Percentiles rank a stretch among this genome's conserved stretches.
These are phyloP conservation scores for Penicillium thymicola DNA, from an alignment of 2,329 filamentous ascomycete genomes.

Conservation along the genomic window DNA sequence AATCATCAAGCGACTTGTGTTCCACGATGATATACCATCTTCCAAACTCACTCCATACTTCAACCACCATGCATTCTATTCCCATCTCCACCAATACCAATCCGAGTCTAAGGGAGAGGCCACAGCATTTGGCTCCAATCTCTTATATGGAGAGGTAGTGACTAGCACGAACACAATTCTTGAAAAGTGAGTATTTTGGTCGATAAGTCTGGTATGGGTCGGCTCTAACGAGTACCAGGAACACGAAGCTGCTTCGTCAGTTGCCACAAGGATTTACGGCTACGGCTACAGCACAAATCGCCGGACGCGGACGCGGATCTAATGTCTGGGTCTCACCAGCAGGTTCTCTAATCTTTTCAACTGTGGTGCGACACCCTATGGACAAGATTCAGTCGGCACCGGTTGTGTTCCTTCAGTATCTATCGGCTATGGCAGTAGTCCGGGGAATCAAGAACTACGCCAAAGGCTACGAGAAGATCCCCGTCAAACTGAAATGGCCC, in stretches of 20 bases:
- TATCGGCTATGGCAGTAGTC: slow-evolving; percentile 82
- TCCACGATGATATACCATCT: slow-evolving; percentile 69
- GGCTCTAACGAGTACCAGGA: slow-evolving; percentile 50
- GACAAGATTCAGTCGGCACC: slow-evolving; percentile 69
- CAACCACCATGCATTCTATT: slow-evolving; percentile 76
- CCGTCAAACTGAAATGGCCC: slow-evolving; percentile 92
- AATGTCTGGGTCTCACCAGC: slow-evolving; percentile 95
- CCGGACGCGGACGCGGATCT: slow-evolving; percentile 79
- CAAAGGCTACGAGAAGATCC: slow-evolving; percentile 67
- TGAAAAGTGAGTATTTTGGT: slow-evolving; percentile 63
- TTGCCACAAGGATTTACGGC: slow-evolving; percentile 84
- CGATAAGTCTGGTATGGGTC: neutral
- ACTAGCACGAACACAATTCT: slow-evolving; percentile 92
- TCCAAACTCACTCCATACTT: slow-evolving; percentile 78
- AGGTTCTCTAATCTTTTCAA: slow-evolving; percentile 83
- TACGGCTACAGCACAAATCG: slow-evolving; percentile 81
- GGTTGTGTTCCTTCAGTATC: slow-evolving; percentile 90
- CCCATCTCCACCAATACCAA: slow-evolving; percentile 67
- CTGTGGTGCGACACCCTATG: slow-evolving; percentile 77
- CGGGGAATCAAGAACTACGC: slow-evolving; percentile 80
- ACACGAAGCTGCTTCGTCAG: slow-evolving; percentile 69
- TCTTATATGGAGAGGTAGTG: slow-evolving; percentile 88
- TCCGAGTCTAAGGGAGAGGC: slow-evolving; percentile 54
- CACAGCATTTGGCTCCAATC: slow-evolving; percentile 66
- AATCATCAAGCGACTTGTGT: slow-evolving; percentile 68